Conservation (phyloP, 139 green algal species). For the Micractinium conductrix region DNA sequence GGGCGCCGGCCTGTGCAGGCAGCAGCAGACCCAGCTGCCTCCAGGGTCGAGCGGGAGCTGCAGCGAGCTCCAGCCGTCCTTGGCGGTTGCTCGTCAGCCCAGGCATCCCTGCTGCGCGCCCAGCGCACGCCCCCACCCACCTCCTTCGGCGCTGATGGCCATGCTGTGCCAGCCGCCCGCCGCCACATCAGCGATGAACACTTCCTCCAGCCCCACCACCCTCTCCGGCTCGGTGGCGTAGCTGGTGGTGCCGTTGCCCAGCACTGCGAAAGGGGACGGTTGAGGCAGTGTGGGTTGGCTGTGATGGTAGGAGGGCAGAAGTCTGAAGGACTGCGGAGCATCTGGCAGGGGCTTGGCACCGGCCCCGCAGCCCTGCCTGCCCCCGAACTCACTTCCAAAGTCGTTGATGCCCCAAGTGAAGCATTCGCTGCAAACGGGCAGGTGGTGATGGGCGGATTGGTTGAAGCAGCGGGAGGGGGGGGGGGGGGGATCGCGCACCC, state of each 20-base stretch:
- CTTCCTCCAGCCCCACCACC: constrained; percentile 63
- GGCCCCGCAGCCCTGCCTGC: no score
- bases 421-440: constrained; percentile 3
- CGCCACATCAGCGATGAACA: constrained; percentile 75
- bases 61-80: background rate
- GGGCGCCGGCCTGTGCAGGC: no score
- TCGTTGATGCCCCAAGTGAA: constrained; percentile 83
- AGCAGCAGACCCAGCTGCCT: background rate
- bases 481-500: no score
- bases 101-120: background rate
- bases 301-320: no score
- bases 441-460: no score
- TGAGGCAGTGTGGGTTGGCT: no score
- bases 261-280: no score
- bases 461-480: no score
- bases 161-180: constrained; percentile 89
- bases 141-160: constrained; percentile 65
- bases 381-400: no score
- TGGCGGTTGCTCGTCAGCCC: background rate
- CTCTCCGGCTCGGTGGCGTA: constrained; percentile 62
- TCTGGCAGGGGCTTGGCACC: no score
- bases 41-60: background rate
- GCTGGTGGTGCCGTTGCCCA: constrained; percentile 83
- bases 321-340: no score
- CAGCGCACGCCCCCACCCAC: constrained; percentile 5